Percentiles rank a stretch among this genome's conserved stretches.
phyloP scores from a whole-genome alignment of 2,329 filamentous ascomycete species.

The Penicillium sp. region DNA sequence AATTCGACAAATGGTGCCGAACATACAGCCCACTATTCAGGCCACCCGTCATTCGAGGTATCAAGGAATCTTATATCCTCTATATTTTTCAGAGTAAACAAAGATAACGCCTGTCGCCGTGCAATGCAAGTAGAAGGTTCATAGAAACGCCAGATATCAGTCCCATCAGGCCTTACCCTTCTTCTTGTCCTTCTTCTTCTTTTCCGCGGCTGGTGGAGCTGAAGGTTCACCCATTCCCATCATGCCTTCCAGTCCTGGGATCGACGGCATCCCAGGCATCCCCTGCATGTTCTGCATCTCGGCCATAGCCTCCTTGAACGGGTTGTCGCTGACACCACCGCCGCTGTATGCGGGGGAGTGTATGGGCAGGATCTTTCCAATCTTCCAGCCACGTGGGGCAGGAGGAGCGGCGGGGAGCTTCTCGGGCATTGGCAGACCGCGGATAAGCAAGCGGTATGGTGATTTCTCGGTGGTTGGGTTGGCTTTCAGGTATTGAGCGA shows the following conservation, averaged over 20 bases:
- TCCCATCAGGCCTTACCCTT: slow-evolving; percentile 45
- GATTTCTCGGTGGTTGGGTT: slow-evolving; percentile 76
- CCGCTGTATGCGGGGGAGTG: slow-evolving; percentile 88
- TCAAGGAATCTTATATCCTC: slow-evolving; percentile 10
- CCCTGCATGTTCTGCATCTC: slow-evolving; percentile 69
- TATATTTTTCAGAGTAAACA: slow-evolving; percentile 16
- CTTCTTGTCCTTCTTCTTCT: slow-evolving; percentile 55
- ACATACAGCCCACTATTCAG: not conserved
- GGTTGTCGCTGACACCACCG: slow-evolving; percentile 89
- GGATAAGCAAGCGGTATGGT: slow-evolving; percentile 71
- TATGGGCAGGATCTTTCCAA: slow-evolving; percentile 78
- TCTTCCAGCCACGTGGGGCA: slow-evolving; percentile 86
- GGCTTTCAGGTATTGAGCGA: slow-evolving; percentile 72
- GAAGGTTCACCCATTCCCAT: slow-evolving; percentile 45
- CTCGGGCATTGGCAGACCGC: slow-evolving; percentile 68
- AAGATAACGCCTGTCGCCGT: slow-evolving; percentile 41
- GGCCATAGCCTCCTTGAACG: slow-evolving; percentile 95
- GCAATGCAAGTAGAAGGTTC: slow-evolving; percentile 38
- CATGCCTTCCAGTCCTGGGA: slow-evolving; percentile 52
- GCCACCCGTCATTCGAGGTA: not conserved
- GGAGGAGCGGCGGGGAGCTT: slow-evolving; percentile 73
- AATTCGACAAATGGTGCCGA: not conserved
- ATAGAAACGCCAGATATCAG: slow-evolving; percentile 17
- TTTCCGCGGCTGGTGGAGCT: slow-evolving; percentile 31
- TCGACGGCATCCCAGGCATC: slow-evolving; percentile 46